These are phyloP conservation scores for Daedalea quercina DNA, from an alignment of 768 basidiomycete species.

Conservation along the genomic window DNA sequence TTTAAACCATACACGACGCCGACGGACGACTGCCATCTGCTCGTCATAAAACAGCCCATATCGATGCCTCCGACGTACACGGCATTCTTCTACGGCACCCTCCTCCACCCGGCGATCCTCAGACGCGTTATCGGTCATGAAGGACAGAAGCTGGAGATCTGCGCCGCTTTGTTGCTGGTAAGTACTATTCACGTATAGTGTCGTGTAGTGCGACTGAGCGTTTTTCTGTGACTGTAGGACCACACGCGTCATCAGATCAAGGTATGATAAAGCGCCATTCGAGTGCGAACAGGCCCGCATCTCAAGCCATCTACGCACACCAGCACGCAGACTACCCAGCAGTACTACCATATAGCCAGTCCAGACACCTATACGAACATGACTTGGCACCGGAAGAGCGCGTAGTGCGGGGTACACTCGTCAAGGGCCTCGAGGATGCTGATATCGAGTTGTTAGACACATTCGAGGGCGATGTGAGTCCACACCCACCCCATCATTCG, in stretches of 20 bases:
- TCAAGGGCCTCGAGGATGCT: constrained; percentile 55
- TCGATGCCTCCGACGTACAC: constrained; percentile 12
- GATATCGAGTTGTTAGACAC: constrained; percentile 69
- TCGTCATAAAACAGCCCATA: not conserved
- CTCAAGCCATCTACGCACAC: too few relatives aligned
- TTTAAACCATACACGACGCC: too few relatives aligned
- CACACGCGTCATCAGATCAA: constrained; percentile 79
- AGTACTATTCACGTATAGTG: constrained; percentile 16
- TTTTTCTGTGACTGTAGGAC: constrained; percentile 35
- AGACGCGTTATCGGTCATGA: constrained; percentile 67
- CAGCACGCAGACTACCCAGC: constrained; percentile 80
- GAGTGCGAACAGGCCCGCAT: not conserved
- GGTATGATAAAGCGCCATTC: constrained; percentile 25
- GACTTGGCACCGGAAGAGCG: constrained; percentile 55
- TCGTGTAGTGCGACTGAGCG: not conserved
- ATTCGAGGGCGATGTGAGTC: constrained; percentile 75
- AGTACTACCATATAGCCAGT: constrained; percentile 53
- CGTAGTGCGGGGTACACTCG: constrained; percentile 73
- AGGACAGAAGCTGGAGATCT: constrained; percentile 55
- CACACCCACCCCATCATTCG: not conserved
- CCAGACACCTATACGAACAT: constrained; percentile 36
- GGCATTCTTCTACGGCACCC: constrained; percentile 86
- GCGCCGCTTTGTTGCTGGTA: constrained; percentile 71
- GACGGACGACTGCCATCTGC: not conserved
- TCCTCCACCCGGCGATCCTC: constrained; percentile 84